phyloP scores from a whole-genome alignment of 169 alveolate species.

The Besnoitia besnoiti region DNA sequence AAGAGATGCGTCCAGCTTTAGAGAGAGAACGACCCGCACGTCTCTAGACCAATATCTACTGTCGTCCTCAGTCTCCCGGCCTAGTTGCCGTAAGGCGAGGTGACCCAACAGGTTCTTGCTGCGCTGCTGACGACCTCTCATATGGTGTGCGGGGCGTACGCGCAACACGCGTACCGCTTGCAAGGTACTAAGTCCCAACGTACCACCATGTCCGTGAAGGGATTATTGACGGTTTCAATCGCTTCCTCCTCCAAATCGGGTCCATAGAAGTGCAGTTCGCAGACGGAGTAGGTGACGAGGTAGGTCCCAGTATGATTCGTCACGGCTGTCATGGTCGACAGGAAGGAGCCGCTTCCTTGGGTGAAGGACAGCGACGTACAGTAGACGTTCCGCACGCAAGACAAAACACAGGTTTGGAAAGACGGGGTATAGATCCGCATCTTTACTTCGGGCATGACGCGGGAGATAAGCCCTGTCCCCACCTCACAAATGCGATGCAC shows the following conservation, averaged over 20 bases:
- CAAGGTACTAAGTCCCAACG: too few species aligned
- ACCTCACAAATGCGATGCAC: not conserved
- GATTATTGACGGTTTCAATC: not conserved
- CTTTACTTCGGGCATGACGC: constrained; percentile 50
- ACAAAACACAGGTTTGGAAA: constrained; percentile 39
- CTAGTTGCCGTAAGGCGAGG: too few species aligned
- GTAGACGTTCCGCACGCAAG: constrained; percentile 62
- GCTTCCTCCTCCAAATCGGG: not conserved
- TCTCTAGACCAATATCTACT: too few species aligned
- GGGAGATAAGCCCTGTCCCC: not conserved
- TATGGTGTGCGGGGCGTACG: too few species aligned
- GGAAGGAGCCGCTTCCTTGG: not conserved
- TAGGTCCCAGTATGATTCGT: constrained; percentile 65
- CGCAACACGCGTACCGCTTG: too few species aligned
- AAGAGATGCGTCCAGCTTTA: not conserved
- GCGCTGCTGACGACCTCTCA: too few species aligned
- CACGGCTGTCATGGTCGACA: not conserved
- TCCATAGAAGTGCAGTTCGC: constrained; percentile 60
- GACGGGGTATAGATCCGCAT: constrained; percentile 48
- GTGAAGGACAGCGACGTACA: constrained; percentile 62
- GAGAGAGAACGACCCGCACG: too few species aligned
- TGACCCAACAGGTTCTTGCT: too few species aligned
- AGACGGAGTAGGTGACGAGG: constrained; percentile 43
- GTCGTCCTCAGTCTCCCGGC: too few species aligned
- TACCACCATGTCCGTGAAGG: not conserved